Evolutionary conservation across 352 stramenopile genomes (phyloP).

Genomic region (Phytophthora citrophthora): DNA sequence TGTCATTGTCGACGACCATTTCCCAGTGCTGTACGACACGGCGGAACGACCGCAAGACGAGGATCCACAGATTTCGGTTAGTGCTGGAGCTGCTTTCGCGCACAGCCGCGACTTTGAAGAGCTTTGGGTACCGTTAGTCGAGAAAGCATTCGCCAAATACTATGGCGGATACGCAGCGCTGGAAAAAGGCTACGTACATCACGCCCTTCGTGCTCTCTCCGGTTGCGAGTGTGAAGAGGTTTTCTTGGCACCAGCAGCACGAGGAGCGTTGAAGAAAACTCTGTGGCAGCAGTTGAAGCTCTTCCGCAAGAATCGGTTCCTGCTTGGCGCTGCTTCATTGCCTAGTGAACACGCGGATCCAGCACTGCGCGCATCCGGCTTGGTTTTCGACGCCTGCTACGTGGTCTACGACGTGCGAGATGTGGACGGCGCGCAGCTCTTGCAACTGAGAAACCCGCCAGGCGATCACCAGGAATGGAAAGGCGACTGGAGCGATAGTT

Average conservation of each 20-base stretch:
- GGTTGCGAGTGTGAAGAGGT: constrained; percentile 90
- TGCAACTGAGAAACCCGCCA: constrained; percentile 93
- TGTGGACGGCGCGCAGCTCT: constrained; percentile 84
- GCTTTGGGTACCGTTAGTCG: constrained; percentile 93
- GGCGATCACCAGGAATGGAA: constrained; percentile 93
- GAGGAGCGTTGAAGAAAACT: constrained; percentile 87
- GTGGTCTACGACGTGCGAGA: constrained; percentile 91
- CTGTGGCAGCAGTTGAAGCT: constrained; percentile 91
- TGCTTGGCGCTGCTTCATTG: constrained; percentile 91
- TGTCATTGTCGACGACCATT: constrained; percentile 92
- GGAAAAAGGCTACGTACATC: constrained; percentile 90
- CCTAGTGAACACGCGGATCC: constrained; percentile 84
- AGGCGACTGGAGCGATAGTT: constrained; percentile 93
- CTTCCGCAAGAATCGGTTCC: constrained; percentile 89
- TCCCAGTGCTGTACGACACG: constrained; percentile 79
- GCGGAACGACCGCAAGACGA: constrained; percentile 21
- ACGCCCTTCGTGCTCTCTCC: constrained; percentile 89
- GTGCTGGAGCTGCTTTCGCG: constrained; percentile 86
- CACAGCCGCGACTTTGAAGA: constrained; percentile 90
- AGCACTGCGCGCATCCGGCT: constrained; percentile 88
- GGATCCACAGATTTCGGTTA: constrained; percentile 28
- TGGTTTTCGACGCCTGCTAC: constrained; percentile 93
- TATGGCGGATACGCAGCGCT: constrained; percentile 89
- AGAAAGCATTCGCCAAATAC: constrained; percentile 94
- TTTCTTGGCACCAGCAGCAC: constrained; percentile 79